Base-by-base conservation (phyloP, 2,329 filamentous ascomycete species). In the Neopestalotiopsis rosae region DNA sequence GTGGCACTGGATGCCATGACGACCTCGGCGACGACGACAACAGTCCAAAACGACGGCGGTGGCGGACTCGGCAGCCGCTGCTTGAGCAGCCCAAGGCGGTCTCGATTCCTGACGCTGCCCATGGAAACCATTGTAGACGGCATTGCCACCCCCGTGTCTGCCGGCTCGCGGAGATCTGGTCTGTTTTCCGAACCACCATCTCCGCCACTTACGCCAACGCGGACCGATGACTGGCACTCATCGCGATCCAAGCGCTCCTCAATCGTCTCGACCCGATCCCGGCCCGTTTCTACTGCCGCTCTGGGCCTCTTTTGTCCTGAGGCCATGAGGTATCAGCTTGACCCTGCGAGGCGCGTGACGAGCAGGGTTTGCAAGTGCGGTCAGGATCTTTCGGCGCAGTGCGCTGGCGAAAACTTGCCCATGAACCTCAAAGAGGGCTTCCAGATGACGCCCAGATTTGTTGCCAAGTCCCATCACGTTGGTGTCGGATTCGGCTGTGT, bases 261-360 rank as follows among this genome's bases (percentile, higher is more conserved):
- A 7, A 24, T 59, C 57, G 24, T 59, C 24, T 59, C 57, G 6
- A 34, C 57, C 14, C 13, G 57, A 10, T 59, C 30, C 24, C 57
- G 57, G 7, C 57, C 57, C 13, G 6, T 30, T 4, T 34, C 57
- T 17, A 24, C 57, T 28, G 20, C 56, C 12, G 57, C 30, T 24
- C 14, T 59, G 13, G 57, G 57, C 5, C 57, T 59, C 28, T 59
- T 82, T 69, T 83, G 81, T 67, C 75, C 80, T 14, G 78, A 81
- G 67, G 81, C 81, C 24, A 74, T 83, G 76, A 75, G 76, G 52
- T 78, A 82, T 17, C 81, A 83, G 70, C 79, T 82, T 13, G 76
- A 83, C 64, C 73, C 73, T 12, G 73, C 73, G 65, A 77, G 74
- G 70, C 57, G 71, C 2, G 69, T 81, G 17, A 77, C 81, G 6